phyloP scores from a whole-genome alignment of 2,329 filamentous ascomycete species.

The Didymella pinodella region DNA sequence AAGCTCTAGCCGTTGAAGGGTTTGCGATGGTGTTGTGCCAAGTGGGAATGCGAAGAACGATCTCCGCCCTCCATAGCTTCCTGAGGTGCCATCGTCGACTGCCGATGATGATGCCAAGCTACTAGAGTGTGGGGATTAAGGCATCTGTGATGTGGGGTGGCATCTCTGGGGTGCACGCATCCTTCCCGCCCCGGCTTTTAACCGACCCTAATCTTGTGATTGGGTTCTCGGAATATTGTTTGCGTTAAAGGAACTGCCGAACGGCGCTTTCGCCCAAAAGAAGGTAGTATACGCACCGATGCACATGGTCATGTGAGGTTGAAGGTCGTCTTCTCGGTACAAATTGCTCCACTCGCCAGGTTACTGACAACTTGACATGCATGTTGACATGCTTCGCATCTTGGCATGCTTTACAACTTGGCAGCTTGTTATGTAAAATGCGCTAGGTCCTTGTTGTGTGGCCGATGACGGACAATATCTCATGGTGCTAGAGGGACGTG shows the following conservation, averaged over 20 bases:
- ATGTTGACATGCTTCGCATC: constrained; percentile 6
- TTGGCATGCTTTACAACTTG: constrained; percentile 14
- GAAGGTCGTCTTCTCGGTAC: not conserved
- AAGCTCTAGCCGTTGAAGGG: constrained; percentile 4
- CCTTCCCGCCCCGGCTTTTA: constrained; percentile 10
- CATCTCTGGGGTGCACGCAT: constrained; percentile 18
- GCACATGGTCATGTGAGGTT: constrained; percentile 13
- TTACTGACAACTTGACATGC: constrained; percentile 1
- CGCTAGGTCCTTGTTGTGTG: constrained; percentile 2
- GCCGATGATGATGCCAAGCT: constrained; percentile 21
- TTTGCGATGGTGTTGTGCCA: constrained; percentile 7
- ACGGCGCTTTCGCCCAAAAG: not conserved
- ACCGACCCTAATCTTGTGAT: constrained; percentile 4
- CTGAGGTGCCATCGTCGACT: constrained; percentile 3
- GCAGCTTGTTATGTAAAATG: constrained; percentile 10
- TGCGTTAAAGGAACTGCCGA: constrained; percentile 9
- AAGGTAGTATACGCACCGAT: constrained; percentile 2
- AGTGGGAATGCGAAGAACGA: not conserved
- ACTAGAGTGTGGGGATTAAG: constrained; percentile 17
- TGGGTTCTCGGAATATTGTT: not conserved
- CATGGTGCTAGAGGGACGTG: not conserved
- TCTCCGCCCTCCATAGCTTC: constrained; percentile 1
- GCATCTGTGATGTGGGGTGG: constrained; percentile 10
- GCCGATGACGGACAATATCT: constrained; percentile 11
- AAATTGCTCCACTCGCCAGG: constrained; percentile 1